A percentile compares a stretch with the other conserved stretches of the same genome.
Evolutionary conservation across 257 asterid genomes (phyloP).

Genomic region (Misopates orontium): DNA sequence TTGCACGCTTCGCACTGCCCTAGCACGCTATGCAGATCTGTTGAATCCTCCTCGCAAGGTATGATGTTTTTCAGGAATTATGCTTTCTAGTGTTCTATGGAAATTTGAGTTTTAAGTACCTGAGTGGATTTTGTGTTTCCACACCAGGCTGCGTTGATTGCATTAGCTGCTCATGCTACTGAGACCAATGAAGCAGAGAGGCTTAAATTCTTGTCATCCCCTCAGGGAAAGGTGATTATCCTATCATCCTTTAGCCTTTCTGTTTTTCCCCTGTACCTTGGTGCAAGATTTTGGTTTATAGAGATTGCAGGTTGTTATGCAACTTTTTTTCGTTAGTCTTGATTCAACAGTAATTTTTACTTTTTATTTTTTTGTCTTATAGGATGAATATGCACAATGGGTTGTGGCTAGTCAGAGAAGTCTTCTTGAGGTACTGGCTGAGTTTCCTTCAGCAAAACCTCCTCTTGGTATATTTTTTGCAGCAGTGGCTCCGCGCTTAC

Average conservation of each 20-base stretch:
- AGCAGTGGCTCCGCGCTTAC: slow-evolving; percentile 71
- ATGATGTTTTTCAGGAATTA: background rate
- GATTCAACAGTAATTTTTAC: background rate
- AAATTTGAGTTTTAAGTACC: slow-evolving; percentile 21
- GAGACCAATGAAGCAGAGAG: slow-evolving; percentile 65
- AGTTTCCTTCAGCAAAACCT: slow-evolving; percentile 78
- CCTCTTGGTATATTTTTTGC: slow-evolving; percentile 89
- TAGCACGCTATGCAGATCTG: slow-evolving; percentile 70
- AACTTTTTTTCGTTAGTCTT: background rate
- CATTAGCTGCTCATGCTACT: slow-evolving; percentile 70
- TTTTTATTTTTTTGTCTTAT: slow-evolving; percentile 23
- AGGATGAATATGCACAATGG: slow-evolving; percentile 79
- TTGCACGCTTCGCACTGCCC: slow-evolving; percentile 64
- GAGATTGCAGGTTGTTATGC: background rate
- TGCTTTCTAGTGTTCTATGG: background rate
- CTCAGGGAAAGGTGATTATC: slow-evolving; percentile 68
- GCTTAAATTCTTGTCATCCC: slow-evolving; percentile 69
- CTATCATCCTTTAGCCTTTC: slow-evolving; percentile 13
- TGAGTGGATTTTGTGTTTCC: background rate
- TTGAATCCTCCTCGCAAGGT: slow-evolving; percentile 76
- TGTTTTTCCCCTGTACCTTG: background rate
- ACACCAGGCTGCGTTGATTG: slow-evolving; percentile 67
- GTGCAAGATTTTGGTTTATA: background rate
- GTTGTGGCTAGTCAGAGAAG: slow-evolving; percentile 72
- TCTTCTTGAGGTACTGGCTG: slow-evolving; percentile 80